Conservation (phyloP, 768 basidiomycete genomes). For the Neoboletus magnificus region DNA sequence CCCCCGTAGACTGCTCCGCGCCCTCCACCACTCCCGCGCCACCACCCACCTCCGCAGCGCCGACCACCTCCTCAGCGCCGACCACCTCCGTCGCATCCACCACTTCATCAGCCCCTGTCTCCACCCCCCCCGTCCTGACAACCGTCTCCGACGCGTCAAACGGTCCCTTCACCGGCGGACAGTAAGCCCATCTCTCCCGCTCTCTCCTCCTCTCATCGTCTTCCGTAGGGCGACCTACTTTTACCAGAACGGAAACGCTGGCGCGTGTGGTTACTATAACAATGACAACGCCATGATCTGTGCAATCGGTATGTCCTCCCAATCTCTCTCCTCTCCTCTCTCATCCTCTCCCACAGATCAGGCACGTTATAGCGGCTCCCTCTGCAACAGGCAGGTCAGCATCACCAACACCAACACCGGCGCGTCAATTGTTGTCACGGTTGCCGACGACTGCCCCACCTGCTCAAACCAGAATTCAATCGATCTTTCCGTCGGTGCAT, state of each 20-base stretch:
- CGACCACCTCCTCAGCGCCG: not conserved
- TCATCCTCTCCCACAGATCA: conserved; percentile 38
- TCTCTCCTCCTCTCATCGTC: not conserved
- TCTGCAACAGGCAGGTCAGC: conserved; percentile 61
- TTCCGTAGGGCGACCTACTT: conserved; percentile 57
- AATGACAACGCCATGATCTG: conserved; percentile 56
- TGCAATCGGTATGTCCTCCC: conserved; percentile 52
- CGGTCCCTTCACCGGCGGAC: conserved; percentile 32
- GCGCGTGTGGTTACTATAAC: conserved; percentile 71
- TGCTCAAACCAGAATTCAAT: conserved; percentile 66
- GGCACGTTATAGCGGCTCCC: conserved; percentile 51
- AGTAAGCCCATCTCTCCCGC: conserved; percentile 33
- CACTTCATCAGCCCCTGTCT: not conserved
- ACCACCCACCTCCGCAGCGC: not conserved
- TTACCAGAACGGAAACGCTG: conserved; percentile 68
- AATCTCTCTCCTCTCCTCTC: not conserved
- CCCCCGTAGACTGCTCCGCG: not conserved
- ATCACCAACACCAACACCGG: conserved; percentile 61
- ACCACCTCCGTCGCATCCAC: not conserved
- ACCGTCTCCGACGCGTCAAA: conserved; percentile 25
- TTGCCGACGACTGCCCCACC: conserved; percentile 83
- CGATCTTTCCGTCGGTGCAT: conserved; percentile 69
- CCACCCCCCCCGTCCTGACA: not conserved
- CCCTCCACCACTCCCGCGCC: not conserved
- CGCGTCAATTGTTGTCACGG: conserved; percentile 51